Evolutionary conservation across 2,329 filamentous ascomycete genomes (phyloP), one percentile per base, ranked within the genome.

Genomic region (Sporothrix pseudoabietina): DNA sequence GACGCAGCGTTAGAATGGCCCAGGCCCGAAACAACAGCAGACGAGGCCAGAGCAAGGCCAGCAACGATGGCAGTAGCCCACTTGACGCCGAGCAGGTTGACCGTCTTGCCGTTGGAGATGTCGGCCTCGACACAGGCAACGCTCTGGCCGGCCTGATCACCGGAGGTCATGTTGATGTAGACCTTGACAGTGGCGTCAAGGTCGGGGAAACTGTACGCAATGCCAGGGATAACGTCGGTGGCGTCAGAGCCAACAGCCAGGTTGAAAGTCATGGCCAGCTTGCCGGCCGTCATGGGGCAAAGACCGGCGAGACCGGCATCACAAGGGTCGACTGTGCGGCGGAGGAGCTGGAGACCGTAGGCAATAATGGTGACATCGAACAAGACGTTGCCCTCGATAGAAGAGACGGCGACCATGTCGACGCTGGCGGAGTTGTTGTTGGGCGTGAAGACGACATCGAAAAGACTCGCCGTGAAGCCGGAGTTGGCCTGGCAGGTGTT

Each of bases 1-100:
- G 93, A 93, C 59, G 93, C 93, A 6, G 93, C 94, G 79, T 96
- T 96, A 55, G 92, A 93, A 81, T 96, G 93, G 54, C 93, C 93
- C 16, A 96, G 84, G 41, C 93, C 93, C 57, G 92, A 94, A 35
- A 93, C 91, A 75, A 96, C 87, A 76, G 93, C 93, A 26, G 93
- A 96, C 22, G 92, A 90, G 68, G 92, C 86, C 47, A 97, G 86
- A 6, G 76, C 92, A 54, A 94, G 82, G 74, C 91, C 91, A 73
- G 92, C 91, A 77, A 96, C 92, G 75, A 94, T 85, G 69, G 93
- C 93, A 12, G 93, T 91, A 41, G 87, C 84, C 93, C 93, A 97
- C 77, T 92, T 92, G 32, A 97, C 92, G 73, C 88, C 92, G 75
- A 92, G 87, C 77, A 95, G 90, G 79, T 96, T 88, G 71, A 96